Evolutionary conservation across 2,329 filamentous ascomycete genomes (phyloP).

Genomic region (Rutstroemia sp.): DNA sequence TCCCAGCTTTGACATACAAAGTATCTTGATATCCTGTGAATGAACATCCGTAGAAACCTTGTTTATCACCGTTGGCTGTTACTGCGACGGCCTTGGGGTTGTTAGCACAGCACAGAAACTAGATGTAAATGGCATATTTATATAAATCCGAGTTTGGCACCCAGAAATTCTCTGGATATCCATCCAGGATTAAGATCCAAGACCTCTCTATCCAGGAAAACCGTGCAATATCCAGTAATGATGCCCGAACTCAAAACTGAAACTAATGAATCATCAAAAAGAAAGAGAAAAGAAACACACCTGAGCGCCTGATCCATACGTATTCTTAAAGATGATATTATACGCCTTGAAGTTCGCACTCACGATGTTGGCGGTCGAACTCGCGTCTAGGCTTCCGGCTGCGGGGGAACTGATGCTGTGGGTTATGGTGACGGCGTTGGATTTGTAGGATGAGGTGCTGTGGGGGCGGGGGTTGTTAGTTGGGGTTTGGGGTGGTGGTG

Average conservation of each 20-base stretch:
- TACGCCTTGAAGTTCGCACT: slow-evolving; percentile 2
- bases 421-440: neutral
- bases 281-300: neutral
- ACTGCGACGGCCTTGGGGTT: slow-evolving; percentile 41
- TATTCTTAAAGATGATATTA: neutral
- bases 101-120: neutral
- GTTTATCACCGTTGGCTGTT: slow-evolving; percentile 40
- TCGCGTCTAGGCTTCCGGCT: neutral
- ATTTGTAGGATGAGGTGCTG: neutral
- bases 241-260: too few species aligned
- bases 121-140: too few species aligned
- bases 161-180: too few species aligned
- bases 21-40: slow-evolving; percentile 50
- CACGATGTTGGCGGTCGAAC: neutral
- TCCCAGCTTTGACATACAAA: slow-evolving; percentile 39
- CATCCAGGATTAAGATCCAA: too few species aligned
- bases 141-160: too few species aligned
- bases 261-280: too few species aligned
- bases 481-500: too few species aligned
- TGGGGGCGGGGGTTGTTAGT: neutral
- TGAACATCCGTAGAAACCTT: slow-evolving; percentile 45
- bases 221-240: too few species aligned
- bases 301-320: slow-evolving; percentile 2
- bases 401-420: neutral
- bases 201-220: too few species aligned